Conservation (phyloP, 805 yeast species). For the Monosporozyma unispora region DNA sequence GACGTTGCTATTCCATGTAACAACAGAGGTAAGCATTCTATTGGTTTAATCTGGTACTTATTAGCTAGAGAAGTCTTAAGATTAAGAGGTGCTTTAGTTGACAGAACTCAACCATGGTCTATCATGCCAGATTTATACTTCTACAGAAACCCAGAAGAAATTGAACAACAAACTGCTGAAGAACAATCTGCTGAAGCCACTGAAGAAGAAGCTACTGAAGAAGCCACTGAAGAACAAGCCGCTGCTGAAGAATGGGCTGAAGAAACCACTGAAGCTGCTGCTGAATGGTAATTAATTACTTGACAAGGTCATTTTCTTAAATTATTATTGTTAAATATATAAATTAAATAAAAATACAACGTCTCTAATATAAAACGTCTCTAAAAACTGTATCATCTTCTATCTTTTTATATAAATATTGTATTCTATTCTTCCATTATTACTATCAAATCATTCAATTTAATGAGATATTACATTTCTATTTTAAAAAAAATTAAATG, state of each 20-base stretch:
- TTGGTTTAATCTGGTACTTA: constrained; percentile 99
- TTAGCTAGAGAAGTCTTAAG: constrained; percentile 98
- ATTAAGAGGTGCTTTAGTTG: constrained; percentile 94
- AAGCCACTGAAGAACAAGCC: constrained; percentile 60
- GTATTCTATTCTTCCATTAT: not conserved
- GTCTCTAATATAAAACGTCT: constrained; percentile 1
- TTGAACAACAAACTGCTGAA: constrained; percentile 66
- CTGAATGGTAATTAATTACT: constrained; percentile 20
- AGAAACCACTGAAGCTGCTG: constrained; percentile 32
- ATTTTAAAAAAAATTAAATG: too few relatives aligned
- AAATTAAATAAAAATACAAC: constrained; percentile 1
- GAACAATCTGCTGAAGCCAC: constrained; percentile 65
- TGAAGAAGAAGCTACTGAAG: constrained; percentile 68
- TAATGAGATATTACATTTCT: too few relatives aligned
- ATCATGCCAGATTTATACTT: constrained; percentile 99
- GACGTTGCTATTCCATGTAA: constrained; percentile 99
- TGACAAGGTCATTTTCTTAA: constrained; percentile 2
- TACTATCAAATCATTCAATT: too few relatives aligned
- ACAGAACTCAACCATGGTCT: constrained; percentile 96
- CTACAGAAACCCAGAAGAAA: constrained; percentile 99
- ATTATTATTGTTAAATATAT: constrained; percentile 1
- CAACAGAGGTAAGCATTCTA: constrained; percentile 99
- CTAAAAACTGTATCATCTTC: not conserved
- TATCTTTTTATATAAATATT: not conserved
- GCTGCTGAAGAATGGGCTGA: constrained; percentile 58